Evolutionary conservation across 495 filamentous ascomycete genomes (phyloP), one percentile per base, ranked within the genome.

Genomic region (Umbilicaria muhlenbergii): DNA sequence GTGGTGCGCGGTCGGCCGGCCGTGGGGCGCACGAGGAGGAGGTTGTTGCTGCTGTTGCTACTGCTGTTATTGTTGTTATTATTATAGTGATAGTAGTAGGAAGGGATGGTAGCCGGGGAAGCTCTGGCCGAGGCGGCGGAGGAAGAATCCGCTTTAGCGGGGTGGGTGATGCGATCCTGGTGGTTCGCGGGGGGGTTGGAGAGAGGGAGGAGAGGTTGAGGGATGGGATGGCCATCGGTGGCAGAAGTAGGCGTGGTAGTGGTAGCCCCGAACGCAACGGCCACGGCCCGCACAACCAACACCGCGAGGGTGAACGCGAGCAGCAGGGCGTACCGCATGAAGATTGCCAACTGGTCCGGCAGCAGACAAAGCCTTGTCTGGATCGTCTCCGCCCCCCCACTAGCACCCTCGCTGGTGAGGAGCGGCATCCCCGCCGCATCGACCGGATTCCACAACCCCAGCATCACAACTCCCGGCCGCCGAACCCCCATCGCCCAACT

Each of bases 401-500:
- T 5, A 21, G 19, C 19, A 47, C 52, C 10, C 51, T 63, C 60
- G 5, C 63, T 56, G n/a, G n/a, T n/a, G n/a, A n/a, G n/a, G 0
- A 80, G 51, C 0, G 77, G 62, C 18, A 73, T 70, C 33, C 84
- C 83, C 11, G 66, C 46, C 0, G 59, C 68, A 51, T 83, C 78
- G 46, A 93, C 68, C 0, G 89, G 91, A 52, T 96, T 96, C 77
- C 85, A 94, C 38, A 96, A 65, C 54, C 84, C 93, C 6, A 89
- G 72, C 54, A 95, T 73, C 19, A 89, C 58, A 56, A 99, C 89
- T 10, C 87, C 92, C 0, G 92, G 92, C 21, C 73, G 76, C 0
- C 81, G 72, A 17, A 99, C 83, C n/a, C 92, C 89, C 91, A 96
- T 96, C 5, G 86, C 85, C 86, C 86, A 94, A 49, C 77, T 86